Percentiles rank a stretch among this genome's conserved stretches.
Conservation (phyloP, 2,329 filamentous ascomycete genomes). For the Paracorniculantispora psalliotae region DNA sequence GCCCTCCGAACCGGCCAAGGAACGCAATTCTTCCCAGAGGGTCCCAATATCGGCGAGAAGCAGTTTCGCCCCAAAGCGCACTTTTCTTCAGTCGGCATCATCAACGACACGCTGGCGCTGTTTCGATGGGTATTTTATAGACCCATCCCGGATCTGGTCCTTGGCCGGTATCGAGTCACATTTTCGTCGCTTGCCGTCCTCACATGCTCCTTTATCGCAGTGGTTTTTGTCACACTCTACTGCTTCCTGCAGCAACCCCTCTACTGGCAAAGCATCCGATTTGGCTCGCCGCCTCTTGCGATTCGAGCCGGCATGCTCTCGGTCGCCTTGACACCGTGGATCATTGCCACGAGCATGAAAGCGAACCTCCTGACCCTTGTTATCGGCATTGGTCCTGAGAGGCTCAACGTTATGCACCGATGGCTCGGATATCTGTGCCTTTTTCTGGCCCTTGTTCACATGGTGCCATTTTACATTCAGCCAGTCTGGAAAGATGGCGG, state of each 20-base stretch:
- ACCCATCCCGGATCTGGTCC: conserved; percentile 68
- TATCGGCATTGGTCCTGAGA: conserved; percentile 87
- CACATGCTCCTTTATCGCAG: conserved; percentile 59
- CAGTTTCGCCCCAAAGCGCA: conserved; percentile 63
- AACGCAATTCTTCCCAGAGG: conserved; percentile 71
- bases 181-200: conserved; percentile 77
- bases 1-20: conserved; percentile 47
- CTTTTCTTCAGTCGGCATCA: conserved; percentile 64
- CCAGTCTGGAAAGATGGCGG: conserved; percentile 80
- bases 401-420: conserved; percentile 87
- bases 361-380: conserved; percentile 78
- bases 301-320: conserved; percentile 88
- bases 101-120: conserved; percentile 78
- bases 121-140: conserved; percentile 87
- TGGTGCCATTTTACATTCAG: conserved; percentile 83
- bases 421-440: conserved; percentile 87
- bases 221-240: conserved; percentile 72
- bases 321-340: conserved; percentile 88
- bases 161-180: conserved; percentile 64
- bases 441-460: conserved; percentile 77
- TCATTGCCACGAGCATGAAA: conserved; percentile 84
- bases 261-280: conserved; percentile 82
- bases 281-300: conserved; percentile 82
- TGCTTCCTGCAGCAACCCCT: conserved; percentile 83
- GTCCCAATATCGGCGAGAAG: conserved; percentile 50